Conservation (phyloP, 805 yeast species). For the Starmerella geochares region DNA sequence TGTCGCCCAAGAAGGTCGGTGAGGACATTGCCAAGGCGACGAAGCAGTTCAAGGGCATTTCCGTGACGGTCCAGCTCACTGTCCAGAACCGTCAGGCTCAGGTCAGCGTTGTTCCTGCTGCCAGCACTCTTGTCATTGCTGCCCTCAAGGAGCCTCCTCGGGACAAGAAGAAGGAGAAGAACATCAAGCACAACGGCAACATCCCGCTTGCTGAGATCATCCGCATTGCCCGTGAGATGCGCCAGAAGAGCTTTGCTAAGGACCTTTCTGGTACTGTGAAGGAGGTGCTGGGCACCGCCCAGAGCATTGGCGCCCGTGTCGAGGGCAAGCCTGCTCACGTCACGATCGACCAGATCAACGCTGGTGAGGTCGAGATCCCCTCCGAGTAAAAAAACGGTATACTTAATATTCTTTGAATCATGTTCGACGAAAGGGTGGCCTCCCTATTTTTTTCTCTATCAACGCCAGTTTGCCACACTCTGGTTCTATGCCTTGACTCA, state of each 20-base stretch:
- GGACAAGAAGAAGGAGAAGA: constrained; percentile 99
- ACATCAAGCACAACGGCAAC: constrained; percentile 99
- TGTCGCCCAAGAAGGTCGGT: constrained; percentile 99
- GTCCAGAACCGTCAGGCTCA: constrained; percentile 99
- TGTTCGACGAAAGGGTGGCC: constrained; percentile 8
- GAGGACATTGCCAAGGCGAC: constrained; percentile 99
- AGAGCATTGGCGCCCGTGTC: constrained; percentile 98
- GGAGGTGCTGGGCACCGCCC: constrained; percentile 99
- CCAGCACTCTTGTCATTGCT: constrained; percentile 96
- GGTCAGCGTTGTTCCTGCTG: constrained; percentile 98
- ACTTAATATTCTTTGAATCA: constrained; percentile 4
- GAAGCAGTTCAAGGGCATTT: constrained; percentile 96
- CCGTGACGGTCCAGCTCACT: constrained; percentile 96
- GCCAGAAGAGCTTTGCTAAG: constrained; percentile 96
- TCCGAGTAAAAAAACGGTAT: constrained; percentile 26
- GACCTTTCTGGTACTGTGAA: constrained; percentile 91
- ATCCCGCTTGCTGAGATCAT: constrained; percentile 90
- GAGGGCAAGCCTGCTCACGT: constrained; percentile 99
- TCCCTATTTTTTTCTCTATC: background rate
- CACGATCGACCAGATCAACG: constrained; percentile 95
- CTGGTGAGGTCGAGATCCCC: constrained; percentile 81
- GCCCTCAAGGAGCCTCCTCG: constrained; percentile 99
- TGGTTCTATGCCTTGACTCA: constrained; percentile 44
- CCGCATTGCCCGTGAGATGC: constrained; percentile 97
- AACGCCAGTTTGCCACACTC: constrained; percentile 74